A percentile compares a stretch with the other conserved stretches of the same genome.
Evolutionary conservation across 495 filamentous ascomycete species (phyloP).

Genomic region (Penicillium parvum): DNA sequence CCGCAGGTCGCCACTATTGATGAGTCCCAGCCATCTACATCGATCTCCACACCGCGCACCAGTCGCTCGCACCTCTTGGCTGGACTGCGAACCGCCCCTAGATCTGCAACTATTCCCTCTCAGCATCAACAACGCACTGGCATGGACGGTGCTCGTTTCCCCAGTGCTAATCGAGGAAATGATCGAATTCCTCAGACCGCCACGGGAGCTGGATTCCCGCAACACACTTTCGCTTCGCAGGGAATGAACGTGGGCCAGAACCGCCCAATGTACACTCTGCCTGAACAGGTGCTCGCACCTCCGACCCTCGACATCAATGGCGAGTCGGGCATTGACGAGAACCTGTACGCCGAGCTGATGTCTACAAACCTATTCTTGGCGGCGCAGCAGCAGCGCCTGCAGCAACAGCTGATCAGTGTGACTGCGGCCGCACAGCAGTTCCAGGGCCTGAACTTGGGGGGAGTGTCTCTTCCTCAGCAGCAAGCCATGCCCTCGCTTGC

Average conservation of each 20-base stretch:
- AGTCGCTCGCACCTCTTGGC: constrained; percentile 93
- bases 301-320: constrained; percentile 65
- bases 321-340: constrained; percentile 72
- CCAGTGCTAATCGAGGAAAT: constrained; percentile 31
- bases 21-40: constrained; percentile 53
- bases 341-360: constrained; percentile 75
- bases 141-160: constrained; percentile 44
- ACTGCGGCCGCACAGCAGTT: constrained; percentile 66
- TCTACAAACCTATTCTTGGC: constrained; percentile 81
- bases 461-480: constrained; percentile 34
- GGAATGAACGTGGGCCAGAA: constrained; percentile 31
- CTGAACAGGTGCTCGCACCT: constrained; percentile 84
- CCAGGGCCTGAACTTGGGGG: constrained; percentile 61
- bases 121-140: constrained; percentile 47
- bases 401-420: constrained; percentile 57
- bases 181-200: constrained; percentile 60
- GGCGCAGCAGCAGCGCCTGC: constrained; percentile 81
- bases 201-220: constrained; percentile 54
- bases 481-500: constrained; percentile 30
- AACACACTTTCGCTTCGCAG: constrained; percentile 43
- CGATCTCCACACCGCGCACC: constrained; percentile 73
- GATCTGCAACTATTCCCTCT: constrained; percentile 72
- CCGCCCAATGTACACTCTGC: constrained; percentile 61
- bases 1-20: constrained; percentile 61
- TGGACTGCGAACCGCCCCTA: constrained; percentile 87